These are phyloP conservation scores for Tausonia pullulans DNA, from an alignment of 1,284 basidiomycete species.

Conservation along the genomic window DNA sequence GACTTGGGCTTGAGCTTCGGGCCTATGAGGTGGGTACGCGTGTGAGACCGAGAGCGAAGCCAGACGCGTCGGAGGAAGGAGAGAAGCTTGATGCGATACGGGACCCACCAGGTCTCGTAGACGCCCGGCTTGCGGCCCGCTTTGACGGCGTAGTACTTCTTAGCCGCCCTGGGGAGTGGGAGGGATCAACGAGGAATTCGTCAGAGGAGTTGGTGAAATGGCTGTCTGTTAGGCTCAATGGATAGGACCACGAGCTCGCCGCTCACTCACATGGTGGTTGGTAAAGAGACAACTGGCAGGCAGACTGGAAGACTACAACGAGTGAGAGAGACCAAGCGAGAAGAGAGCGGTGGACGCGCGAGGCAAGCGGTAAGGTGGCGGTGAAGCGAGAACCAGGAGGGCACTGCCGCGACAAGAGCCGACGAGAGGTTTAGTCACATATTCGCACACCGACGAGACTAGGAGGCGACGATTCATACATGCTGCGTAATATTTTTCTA, in stretches of 20 bases:
- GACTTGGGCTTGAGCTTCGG: background rate
- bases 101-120: constrained; percentile 2
- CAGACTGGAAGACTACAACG: background rate
- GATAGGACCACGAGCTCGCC: too few species aligned
- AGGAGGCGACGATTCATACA: too few species aligned
- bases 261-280: background rate
- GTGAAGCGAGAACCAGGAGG: background rate
- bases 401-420: background rate
- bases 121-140: background rate
- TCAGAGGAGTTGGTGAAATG: background rate
- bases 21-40: background rate
- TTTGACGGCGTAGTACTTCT: constrained; percentile 3
- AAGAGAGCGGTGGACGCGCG: background rate
- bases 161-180: background rate
- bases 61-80: background rate
- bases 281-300: background rate
- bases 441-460: too few species aligned
- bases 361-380: background rate
- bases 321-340: background rate
- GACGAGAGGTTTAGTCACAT: too few species aligned
- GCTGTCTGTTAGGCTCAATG: too few species aligned
- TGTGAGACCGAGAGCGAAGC: background rate
- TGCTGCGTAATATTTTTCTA: too few species aligned
- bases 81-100: background rate
- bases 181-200: background rate